These are phyloP conservation scores for Botrytis squamosa DNA, from an alignment of 2,329 filamentous ascomycete genomes.

Conservation along the genomic window DNA sequence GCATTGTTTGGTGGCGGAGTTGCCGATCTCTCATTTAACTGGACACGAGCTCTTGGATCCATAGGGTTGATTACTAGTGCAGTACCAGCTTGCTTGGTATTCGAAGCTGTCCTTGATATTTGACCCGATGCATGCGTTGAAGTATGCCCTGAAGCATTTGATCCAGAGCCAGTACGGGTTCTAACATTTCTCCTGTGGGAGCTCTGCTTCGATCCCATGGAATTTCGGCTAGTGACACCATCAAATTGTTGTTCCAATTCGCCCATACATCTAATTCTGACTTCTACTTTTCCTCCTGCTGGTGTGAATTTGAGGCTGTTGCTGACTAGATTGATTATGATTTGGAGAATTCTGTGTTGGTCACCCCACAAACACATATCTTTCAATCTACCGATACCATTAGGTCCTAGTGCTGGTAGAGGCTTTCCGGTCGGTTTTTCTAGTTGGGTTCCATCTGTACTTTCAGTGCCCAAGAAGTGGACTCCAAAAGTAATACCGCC, in stretches of 20 bases:
- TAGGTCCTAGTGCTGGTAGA: slow-evolving; percentile 61
- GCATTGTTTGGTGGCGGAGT: slow-evolving; percentile 61
- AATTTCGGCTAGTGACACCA: slow-evolving; percentile 27
- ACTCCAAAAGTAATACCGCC: slow-evolving; percentile 72
- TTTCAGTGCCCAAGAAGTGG: slow-evolving; percentile 60
- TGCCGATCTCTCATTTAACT: slow-evolving; percentile 52
- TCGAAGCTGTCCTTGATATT: slow-evolving; percentile 44
- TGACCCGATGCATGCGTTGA: slow-evolving; percentile 30
- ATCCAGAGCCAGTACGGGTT: slow-evolving; percentile 34
- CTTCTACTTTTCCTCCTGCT: slow-evolving; percentile 67
- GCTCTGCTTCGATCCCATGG: slow-evolving; percentile 34
- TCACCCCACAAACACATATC: slow-evolving; percentile 91
- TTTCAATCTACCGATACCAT: slow-evolving; percentile 66
- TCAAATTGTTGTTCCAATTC: slow-evolving; percentile 44
- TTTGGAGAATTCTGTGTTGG: slow-evolving; percentile 83
- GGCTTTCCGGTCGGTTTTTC: slow-evolving; percentile 30
- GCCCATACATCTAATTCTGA: slow-evolving; percentile 72
- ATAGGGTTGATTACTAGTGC: slow-evolving; percentile 63
- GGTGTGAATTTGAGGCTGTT: slow-evolving; percentile 93
- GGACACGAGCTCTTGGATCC: slow-evolving; percentile 44
- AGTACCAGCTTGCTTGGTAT: slow-evolving; percentile 45
- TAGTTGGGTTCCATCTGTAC: slow-evolving; percentile 29
- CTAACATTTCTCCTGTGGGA: slow-evolving; percentile 29
- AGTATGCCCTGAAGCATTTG: slow-evolving; percentile 44
- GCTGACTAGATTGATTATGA: slow-evolving; percentile 90